phyloP scores from a whole-genome alignment of 345 rosid genomes.

The Conringia planisiliqua region DNA sequence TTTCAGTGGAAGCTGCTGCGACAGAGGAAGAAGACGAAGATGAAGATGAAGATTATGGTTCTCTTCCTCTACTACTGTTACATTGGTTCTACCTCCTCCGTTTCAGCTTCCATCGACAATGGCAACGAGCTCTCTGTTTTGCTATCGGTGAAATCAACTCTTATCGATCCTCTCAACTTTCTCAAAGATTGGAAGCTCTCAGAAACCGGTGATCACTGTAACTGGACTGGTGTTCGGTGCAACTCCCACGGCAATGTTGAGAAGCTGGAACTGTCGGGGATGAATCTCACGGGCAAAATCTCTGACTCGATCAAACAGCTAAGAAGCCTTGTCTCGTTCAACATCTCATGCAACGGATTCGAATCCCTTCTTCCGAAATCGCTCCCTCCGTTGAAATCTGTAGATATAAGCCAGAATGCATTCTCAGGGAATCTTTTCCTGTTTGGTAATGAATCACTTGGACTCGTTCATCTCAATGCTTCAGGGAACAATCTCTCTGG shows the following conservation, averaged over 20 bases:
- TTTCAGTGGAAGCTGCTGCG: slow-evolving; percentile 19
- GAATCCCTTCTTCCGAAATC: slow-evolving; percentile 47
- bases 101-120: slow-evolving; percentile 37
- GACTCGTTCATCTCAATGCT: slow-evolving; percentile 64
- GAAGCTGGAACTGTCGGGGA: slow-evolving; percentile 65
- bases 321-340: slow-evolving; percentile 51
- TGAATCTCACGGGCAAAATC: slow-evolving; percentile 72
- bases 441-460: slow-evolving; percentile 50
- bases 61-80: slow-evolving; percentile 47
- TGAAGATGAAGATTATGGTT: slow-evolving; percentile 34
- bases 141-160: slow-evolving; percentile 51
- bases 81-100: slow-evolving; percentile 38
- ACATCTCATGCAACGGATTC: slow-evolving; percentile 72
- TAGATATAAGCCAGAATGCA: slow-evolving; percentile 77
- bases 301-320: slow-evolving; percentile 58
- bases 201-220: slow-evolving; percentile 46
- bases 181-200: slow-evolving; percentile 69
- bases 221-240: slow-evolving; percentile 88
- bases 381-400: slow-evolving; percentile 46
- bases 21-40: slow-evolving; percentile 34
- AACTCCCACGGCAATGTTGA: slow-evolving; percentile 60
- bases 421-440: slow-evolving; percentile 51
- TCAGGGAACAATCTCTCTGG: slow-evolving; percentile 84
- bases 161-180: slow-evolving; percentile 56
- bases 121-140: slow-evolving; percentile 51